Evolutionary conservation across 2,329 filamentous ascomycete species (phyloP).

Genomic region (Pseudogymnoascus verrucosus): DNA sequence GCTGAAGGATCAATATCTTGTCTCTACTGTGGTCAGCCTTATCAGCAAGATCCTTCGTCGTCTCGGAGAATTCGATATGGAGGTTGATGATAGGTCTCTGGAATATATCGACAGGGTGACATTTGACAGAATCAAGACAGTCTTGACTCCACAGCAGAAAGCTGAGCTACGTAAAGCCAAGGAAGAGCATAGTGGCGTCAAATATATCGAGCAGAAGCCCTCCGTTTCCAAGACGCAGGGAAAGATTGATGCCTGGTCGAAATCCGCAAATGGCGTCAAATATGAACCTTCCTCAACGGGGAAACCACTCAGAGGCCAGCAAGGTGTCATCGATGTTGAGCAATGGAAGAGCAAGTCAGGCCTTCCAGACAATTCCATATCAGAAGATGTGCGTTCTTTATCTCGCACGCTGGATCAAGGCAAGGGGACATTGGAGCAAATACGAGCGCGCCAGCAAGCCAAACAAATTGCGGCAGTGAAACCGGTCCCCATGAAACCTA

Average conservation of each 20-base stretch:
- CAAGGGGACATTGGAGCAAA: slow-evolving; percentile 11
- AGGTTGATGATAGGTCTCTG: slow-evolving; percentile 53
- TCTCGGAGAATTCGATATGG: slow-evolving; percentile 68
- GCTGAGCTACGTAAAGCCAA: slow-evolving; percentile 66
- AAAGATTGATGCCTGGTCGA: slow-evolving; percentile 55
- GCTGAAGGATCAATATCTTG: slow-evolving; percentile 78
- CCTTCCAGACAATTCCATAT: background rate
- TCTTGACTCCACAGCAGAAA: slow-evolving; percentile 72
- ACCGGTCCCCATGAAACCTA: slow-evolving; percentile 28
- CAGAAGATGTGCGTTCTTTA: slow-evolving; percentile 10
- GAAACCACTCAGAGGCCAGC: background rate
- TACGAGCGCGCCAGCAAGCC: slow-evolving; percentile 18
- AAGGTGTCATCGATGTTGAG: slow-evolving; percentile 12
- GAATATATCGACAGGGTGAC: slow-evolving; percentile 51
- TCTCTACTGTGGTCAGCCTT: slow-evolving; percentile 72
- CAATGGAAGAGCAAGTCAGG: slow-evolving; percentile 4
- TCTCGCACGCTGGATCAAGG: slow-evolving; percentile 10
- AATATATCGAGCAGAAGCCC: slow-evolving; percentile 39
- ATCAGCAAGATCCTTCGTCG: slow-evolving; percentile 77
- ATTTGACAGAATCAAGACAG: slow-evolving; percentile 60
- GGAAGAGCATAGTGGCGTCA: slow-evolving; percentile 49
- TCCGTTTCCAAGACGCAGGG: slow-evolving; percentile 45
- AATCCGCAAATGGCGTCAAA: slow-evolving; percentile 35
- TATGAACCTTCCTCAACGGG: slow-evolving; percentile 21
- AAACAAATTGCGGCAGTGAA: slow-evolving; percentile 19